A percentile compares a stretch with the other conserved stretches of the same genome.
phyloP scores from a whole-genome alignment of 2,329 filamentous ascomycete species.

The Stromatinia cepivora region DNA sequence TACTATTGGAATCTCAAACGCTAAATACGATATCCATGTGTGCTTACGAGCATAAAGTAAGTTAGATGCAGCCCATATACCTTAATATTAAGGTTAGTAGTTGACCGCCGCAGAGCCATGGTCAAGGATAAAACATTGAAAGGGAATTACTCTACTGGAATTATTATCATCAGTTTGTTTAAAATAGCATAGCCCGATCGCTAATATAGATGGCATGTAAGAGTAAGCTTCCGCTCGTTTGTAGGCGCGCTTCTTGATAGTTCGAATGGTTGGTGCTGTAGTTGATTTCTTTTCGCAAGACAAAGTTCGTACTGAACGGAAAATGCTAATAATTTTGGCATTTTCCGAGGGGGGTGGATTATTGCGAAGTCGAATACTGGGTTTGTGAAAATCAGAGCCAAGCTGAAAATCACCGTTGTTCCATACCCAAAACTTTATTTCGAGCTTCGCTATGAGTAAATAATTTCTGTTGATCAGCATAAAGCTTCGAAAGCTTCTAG shows the following conservation, averaged over 20 bases:
- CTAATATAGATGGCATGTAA: background rate
- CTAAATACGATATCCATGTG: background rate
- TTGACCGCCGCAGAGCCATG: background rate
- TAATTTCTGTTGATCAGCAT: background rate
- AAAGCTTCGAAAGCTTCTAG: slow-evolving; percentile 9
- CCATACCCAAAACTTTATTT: too few relatives aligned
- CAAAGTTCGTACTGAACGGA: background rate
- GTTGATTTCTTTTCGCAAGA: background rate
- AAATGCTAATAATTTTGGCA: too few relatives aligned
- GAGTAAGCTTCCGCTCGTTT: background rate
- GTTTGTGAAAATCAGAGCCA: background rate
- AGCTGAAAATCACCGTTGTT: too few relatives aligned
- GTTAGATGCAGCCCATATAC: background rate
- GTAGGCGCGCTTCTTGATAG: background rate
- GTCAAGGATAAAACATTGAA: background rate
- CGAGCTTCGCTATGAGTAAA: too few relatives aligned
- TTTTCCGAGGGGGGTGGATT: background rate
- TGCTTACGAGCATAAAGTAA: background rate
- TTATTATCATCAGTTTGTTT: too few relatives aligned
- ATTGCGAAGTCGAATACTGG: background rate
- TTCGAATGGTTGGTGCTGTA: background rate
- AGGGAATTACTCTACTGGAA: background rate
- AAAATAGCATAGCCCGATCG: background rate
- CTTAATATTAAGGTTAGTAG: background rate
- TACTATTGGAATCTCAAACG: background rate